Percentiles rank a stretch among this genome's conserved stretches.
These are phyloP conservation scores for Colletotrichum higginsianum DNA, from an alignment of 2,329 filamentous ascomycete genomes.

Conservation along the genomic window DNA sequence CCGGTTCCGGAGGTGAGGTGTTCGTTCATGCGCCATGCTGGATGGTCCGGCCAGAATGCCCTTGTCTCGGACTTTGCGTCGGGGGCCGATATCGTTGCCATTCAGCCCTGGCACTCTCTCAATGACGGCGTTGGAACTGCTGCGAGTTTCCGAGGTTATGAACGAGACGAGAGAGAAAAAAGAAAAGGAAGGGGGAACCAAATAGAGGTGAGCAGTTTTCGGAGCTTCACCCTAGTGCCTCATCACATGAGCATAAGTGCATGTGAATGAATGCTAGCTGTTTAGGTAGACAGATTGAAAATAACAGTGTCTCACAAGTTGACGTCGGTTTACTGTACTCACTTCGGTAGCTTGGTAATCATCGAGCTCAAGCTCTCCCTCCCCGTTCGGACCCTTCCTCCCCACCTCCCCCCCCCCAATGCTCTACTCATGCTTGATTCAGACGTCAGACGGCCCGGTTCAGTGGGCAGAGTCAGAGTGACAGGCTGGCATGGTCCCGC, in stretches of 20 bases:
- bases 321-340: background rate
- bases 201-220: background rate
- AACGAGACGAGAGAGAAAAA: background rate
- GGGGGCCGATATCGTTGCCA: constrained; percentile 18
- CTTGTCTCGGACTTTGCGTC: constrained; percentile 14
- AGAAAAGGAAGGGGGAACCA: background rate
- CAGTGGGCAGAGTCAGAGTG: background rate
- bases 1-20: constrained; percentile 7
- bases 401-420: background rate
- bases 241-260: constrained; percentile 30
- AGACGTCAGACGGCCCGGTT: constrained; percentile 19
- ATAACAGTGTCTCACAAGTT: constrained; percentile 16
- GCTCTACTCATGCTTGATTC: background rate
- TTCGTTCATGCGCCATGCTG: constrained; percentile 23
- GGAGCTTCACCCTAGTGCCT: constrained; percentile 11
- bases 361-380: constrained; percentile 8
- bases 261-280: constrained; percentile 7
- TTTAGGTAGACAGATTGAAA: background rate
- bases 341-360: constrained; percentile 38
- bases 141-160: background rate
- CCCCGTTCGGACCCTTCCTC: background rate
- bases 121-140: background rate
- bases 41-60: constrained; percentile 25
- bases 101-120: background rate
- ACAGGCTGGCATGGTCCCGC: constrained; percentile 6